These are phyloP conservation scores for Graphilbum fragrans DNA, from an alignment of 2,329 filamentous ascomycete species.

Conservation along the genomic window DNA sequence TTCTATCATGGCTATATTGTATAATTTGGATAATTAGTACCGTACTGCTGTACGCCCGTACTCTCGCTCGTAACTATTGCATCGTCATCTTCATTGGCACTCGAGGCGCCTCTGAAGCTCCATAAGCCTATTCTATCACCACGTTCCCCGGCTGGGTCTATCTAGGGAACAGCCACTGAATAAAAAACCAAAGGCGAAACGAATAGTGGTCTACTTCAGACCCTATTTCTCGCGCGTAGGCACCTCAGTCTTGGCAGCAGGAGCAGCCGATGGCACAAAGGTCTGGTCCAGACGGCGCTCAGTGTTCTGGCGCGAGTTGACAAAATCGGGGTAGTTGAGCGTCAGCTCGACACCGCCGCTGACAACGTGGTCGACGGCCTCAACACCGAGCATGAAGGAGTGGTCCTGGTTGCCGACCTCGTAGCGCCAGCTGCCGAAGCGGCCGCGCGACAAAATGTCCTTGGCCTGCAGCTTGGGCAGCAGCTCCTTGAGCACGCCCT, in stretches of 20 bases:
- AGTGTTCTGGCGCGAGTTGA: slow-evolving; percentile 64
- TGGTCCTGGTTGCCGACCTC: slow-evolving; percentile 94
- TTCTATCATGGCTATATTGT: too few species aligned
- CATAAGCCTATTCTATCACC: too few species aligned
- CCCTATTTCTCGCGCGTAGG: slow-evolving; percentile 20
- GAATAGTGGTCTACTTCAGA: too few species aligned
- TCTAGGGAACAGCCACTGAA: too few species aligned
- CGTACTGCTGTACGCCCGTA: too few species aligned
- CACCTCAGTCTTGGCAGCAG: slow-evolving; percentile 19
- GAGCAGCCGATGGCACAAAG: slow-evolving; percentile 23
- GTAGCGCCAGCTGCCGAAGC: slow-evolving; percentile 97
- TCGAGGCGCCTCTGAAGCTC: too few species aligned
- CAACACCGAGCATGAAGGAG: slow-evolving; percentile 93
- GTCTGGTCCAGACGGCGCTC: slow-evolving; percentile 48
- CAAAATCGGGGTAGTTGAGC: slow-evolving; percentile 93
- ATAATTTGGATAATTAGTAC: too few species aligned
- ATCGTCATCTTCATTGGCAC: too few species aligned
- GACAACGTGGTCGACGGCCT: slow-evolving; percentile 82
- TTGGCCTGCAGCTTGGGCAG: slow-evolving; percentile 84
- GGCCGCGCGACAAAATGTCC: slow-evolving; percentile 90
- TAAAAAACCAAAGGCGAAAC: too few species aligned
- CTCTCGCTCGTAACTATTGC: too few species aligned
- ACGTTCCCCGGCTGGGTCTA: too few species aligned
- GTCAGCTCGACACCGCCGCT: slow-evolving; percentile 85
- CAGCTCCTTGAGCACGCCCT: slow-evolving; percentile 84